A percentile compares a stretch with the other conserved stretches of the same genome.
phyloP scores from a whole-genome alignment of 768 basidiomycete species.

The Podaxis sp. region DNA sequence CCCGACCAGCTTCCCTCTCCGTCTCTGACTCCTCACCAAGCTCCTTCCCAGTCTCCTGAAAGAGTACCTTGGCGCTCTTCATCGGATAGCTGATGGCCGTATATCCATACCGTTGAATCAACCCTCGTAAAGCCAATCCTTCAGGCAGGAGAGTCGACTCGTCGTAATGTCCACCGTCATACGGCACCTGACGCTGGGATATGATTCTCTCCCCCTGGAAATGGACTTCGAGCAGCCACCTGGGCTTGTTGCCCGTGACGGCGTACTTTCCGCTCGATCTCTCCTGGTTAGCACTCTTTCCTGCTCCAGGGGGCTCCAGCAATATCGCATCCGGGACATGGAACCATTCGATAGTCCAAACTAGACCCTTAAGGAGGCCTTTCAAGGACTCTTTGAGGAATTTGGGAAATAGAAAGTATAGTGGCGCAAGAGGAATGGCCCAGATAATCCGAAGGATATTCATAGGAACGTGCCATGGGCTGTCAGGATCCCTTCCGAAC shows the following conservation, averaged over 20 bases:
- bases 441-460: conserved; percentile 9
- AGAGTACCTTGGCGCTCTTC: conserved; percentile 5
- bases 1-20: background rate
- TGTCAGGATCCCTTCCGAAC: conserved; percentile 7
- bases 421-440: conserved; percentile 1
- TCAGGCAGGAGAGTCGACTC: background rate
- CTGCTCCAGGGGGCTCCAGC: conserved; percentile 1
- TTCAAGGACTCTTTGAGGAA: background rate
- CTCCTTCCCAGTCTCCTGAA: background rate
- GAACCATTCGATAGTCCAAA: conserved; percentile 11
- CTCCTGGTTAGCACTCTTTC: background rate
- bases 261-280: conserved; percentile 5
- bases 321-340: conserved; percentile 9
- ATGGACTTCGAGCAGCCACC: conserved; percentile 6
- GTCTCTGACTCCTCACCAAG: conserved; percentile 2
- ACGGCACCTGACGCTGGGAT: background rate
- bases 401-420: background rate
- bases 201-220: background rate
- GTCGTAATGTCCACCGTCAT: background rate
- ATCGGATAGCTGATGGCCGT: conserved; percentile 15
- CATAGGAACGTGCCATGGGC: background rate
- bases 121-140: background rate
- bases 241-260: conserved; percentile 7
- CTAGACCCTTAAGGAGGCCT: background rate
- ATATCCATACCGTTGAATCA: background rate